These are phyloP conservation scores for Plasmopara muralis DNA, from an alignment of 352 stramenopile genomes.

Conservation along the genomic window DNA sequence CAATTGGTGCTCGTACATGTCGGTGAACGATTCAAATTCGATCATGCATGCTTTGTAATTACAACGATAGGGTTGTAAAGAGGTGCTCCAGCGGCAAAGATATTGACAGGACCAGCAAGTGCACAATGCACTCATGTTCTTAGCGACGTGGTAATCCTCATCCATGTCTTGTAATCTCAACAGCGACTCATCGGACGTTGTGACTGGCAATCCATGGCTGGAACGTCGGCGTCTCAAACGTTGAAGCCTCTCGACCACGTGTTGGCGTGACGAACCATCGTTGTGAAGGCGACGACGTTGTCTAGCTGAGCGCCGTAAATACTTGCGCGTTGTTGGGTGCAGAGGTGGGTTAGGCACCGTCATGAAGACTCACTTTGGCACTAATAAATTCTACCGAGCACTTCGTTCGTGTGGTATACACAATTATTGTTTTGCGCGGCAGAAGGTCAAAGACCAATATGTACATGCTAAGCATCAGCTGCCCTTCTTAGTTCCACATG, in stretches of 20 bases:
- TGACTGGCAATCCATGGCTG: conserved; percentile 9
- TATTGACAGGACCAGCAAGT: conserved; percentile 11
- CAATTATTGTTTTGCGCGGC: no score
- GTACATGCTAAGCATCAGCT: no score
- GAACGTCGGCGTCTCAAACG: conserved; percentile 12
- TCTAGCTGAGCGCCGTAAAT: not conserved
- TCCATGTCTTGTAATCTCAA: conserved; percentile 16
- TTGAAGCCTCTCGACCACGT: not conserved
- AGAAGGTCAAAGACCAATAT: no score
- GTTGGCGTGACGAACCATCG: not conserved
- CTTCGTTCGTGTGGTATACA: no score
- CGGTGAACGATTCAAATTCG: conserved; percentile 31
- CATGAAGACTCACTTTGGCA: not conserved
- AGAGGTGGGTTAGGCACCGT: conserved; percentile 6
- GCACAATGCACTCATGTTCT: conserved; percentile 11
- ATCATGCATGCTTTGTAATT: conserved; percentile 15
- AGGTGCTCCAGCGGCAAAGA: conserved; percentile 12
- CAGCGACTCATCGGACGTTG: conserved; percentile 1
- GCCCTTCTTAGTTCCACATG: no score
- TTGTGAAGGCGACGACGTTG: not conserved
- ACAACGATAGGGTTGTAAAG: conserved; percentile 14
- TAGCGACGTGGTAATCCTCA: conserved; percentile 17
- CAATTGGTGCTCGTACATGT: conserved; percentile 56
- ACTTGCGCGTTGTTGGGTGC: conserved; percentile 2
- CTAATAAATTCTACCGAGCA: not conserved